phyloP scores from a whole-genome alignment of 139 green algal species.

The Pleodorina starrii region DNA sequence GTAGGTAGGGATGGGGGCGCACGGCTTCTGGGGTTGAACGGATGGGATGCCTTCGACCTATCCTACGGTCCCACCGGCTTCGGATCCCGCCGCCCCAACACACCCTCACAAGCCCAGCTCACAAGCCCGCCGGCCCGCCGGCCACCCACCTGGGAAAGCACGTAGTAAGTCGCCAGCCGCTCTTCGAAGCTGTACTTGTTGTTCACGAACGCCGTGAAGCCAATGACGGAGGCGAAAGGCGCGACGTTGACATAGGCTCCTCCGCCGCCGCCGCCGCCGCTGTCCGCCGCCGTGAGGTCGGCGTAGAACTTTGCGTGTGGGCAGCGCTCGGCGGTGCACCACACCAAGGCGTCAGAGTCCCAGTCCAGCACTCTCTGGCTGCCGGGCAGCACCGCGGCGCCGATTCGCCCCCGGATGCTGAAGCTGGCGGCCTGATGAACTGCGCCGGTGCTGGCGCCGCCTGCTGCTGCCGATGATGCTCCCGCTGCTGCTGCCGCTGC shows the following conservation, averaged over 20 bases:
- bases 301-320: background rate
- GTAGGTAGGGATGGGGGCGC: background rate
- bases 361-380: background rate
- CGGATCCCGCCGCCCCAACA: no score
- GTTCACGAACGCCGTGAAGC: background rate
- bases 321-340: background rate
- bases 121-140: background rate
- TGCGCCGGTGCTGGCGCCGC: background rate
- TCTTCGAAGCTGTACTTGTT: background rate
- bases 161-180: constrained; percentile 4
- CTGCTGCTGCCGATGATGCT: background rate
- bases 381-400: background rate
- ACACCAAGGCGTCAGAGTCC: background rate
- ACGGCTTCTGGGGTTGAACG: background rate
- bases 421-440: background rate
- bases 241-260: background rate
- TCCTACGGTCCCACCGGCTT: background rate
- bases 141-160: background rate
- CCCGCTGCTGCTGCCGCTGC: background rate
- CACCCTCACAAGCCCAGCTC: background rate
- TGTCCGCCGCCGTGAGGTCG: background rate
- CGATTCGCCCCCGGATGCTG: background rate
- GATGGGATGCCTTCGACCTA: background rate
- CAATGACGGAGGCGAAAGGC: background rate
- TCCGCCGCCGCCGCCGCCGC: background rate